These are phyloP conservation scores for Fusarium guadeloupense DNA, from an alignment of 2,329 filamentous ascomycete genomes.

Conservation along the genomic window DNA sequence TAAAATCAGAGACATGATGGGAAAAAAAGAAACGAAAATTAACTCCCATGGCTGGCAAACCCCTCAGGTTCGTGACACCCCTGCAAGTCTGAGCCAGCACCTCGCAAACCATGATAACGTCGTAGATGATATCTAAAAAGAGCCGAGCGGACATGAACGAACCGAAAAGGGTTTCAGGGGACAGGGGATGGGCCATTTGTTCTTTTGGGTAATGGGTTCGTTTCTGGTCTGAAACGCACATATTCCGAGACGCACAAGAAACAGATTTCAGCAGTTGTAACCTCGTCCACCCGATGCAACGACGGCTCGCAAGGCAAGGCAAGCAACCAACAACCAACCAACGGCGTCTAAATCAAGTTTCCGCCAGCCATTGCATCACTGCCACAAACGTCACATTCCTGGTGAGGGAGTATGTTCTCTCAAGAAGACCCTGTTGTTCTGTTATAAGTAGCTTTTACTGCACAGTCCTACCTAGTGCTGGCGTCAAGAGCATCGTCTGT, in stretches of 20 bases:
- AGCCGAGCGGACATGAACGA: constrained; percentile 9
- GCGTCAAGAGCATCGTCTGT: constrained; percentile 6
- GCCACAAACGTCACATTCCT: constrained; percentile 18
- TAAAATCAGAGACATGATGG: not conserved
- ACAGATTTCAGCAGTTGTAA: constrained; percentile 4
- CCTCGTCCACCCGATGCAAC: not conserved
- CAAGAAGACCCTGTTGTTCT: constrained; percentile 3
- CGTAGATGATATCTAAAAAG: constrained; percentile 1
- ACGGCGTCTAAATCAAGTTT: not conserved
- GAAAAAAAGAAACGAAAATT: not conserved
- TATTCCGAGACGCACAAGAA: constrained; percentile 29
- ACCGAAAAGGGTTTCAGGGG: constrained; percentile 20
- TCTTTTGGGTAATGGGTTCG: constrained; percentile 30
- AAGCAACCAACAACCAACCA: too few relatives aligned
- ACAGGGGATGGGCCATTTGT: constrained; percentile 10
- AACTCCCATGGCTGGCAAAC: constrained; percentile 2
- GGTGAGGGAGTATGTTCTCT: not conserved
- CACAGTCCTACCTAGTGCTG: constrained; percentile 1
- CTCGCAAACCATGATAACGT: constrained; percentile 24
- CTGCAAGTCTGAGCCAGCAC: constrained; percentile 19
- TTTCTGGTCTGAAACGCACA: constrained; percentile 39
- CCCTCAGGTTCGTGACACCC: constrained; percentile 42
- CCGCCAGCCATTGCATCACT: constrained; percentile 1
- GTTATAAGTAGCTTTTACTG: not conserved
- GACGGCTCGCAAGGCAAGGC: too few relatives aligned